Base-by-base conservation (phyloP, 2,329 filamentous ascomycete genomes). In the Monilinia aucupariae region DNA sequence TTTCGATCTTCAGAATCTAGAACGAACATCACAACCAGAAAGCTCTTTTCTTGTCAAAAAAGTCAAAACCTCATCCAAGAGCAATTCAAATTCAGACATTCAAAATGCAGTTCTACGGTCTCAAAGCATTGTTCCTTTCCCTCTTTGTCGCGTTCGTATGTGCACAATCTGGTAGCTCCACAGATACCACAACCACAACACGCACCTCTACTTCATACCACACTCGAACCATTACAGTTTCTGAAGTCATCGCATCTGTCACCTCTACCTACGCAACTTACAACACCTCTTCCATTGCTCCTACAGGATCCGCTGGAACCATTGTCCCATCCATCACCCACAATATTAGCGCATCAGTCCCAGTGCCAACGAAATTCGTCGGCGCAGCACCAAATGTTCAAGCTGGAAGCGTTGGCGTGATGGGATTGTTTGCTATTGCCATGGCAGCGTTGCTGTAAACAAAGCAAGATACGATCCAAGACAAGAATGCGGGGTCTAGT, bases 171-270 rank as follows among this genome's bases (percentile, higher is more conserved):
- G 13, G 8, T 34, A 2, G 39, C 39, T 30, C 55, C 59, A 20
- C n/a, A n/a, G n/a, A n/a, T n/a, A n/a, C n/a, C n/a, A 56, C 39
- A 1, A 62, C 43, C 3, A 62, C 59, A 20, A 62, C 59, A 25
- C 49, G n/a, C 50, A 56, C 51, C 8, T 39, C 51, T 13, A 62
- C 59, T 22, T 45, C 59, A 6, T 49, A 51, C 32, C 17, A 20
- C 15, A 62, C 59, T 25, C 59, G 51, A 27, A 62, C 59, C 41
- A 62, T 62, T 5, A 55, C 39, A 6, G 59, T 62, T 15, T 62
- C 59, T 15, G 30, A 62, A 49, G 51, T 62, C 25, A 20, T 56
- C 51, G 51, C 50, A 22, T 48, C 51, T 1, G 59, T 56, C 15
- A 62, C 59, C 9, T 56, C 59, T 2, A 62, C 59, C 32, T 49